Evolutionary conservation across 2,329 filamentous ascomycete genomes (phyloP), one percentile per base, ranked within the genome.

Genomic region (Fusarium lyarnte): DNA sequence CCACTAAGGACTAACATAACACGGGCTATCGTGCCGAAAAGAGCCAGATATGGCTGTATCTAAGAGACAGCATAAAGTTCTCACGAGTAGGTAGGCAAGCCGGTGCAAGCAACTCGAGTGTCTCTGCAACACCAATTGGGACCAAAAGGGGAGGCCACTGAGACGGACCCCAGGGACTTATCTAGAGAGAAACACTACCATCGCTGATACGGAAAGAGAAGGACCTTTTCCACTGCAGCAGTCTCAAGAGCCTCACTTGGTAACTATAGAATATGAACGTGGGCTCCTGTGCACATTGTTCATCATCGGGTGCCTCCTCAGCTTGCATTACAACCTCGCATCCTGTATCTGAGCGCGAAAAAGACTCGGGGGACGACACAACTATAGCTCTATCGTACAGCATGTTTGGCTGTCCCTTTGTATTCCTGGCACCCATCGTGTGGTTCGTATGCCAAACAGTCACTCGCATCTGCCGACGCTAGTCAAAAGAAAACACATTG

Each of bases 341-440:
- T 12, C 19, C 5, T 27, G 7, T 16, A 8, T 16, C 13, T 38
- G 9, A 36, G 13, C 17, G 3, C 17, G 8, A 9, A 16, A 38
- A 38, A 21, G 3, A 3, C 23, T n/a, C 33, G n/a, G 33, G 2
- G 8, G 23, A 21, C 23, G 33, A 36, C 13, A 52, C 13, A 25
- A 27, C 13, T 38, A 27, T 2, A 27, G 12, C 3, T 13, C 23
- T 5, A 27, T 27, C 13, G 16, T 52, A 25, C 11, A 0, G 8
- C 5, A 27, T 4, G 2, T 2, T 27, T 36, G 49, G 2, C 9
- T 38, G 14, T 17, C 4, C 13, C 19, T 11, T 27, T 16, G 5
- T 12, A 3, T 36, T 1, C 6, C 13, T 25, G 0, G 19, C 2
- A 3, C 39, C 17, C n/a, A 36, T 36, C 6, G 3, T 27, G 9